Evolutionary conservation across 2,329 filamentous ascomycete species (phyloP), one percentile per base, ranked within the genome.

Genomic region (Paecilomyces fulvus): DNA sequence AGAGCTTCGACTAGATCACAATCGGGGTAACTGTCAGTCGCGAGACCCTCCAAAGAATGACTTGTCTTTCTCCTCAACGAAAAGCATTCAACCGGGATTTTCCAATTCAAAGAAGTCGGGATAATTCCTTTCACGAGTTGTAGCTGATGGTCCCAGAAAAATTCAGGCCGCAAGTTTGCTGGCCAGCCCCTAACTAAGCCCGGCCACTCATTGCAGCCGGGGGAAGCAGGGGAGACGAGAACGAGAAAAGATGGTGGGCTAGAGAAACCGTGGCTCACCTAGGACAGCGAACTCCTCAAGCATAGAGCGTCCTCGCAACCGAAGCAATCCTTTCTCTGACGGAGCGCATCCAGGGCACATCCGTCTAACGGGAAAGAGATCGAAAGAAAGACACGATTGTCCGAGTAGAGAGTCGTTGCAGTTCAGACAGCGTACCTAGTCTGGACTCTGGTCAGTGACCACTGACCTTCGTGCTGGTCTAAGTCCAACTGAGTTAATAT

Each of bases 171-270:
- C 37, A 43, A 43, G 37, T 43, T 43, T 43, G 37, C 37, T 43
- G 37, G 37, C 37, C 37, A 43, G 37, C 37, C 37, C n/a, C 37
- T 43, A 17, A 43, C 37, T 43, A 17, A 43, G n/a, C 14, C 37
- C 49, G 54, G 51, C 51, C 52, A 54, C 14, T 43, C 37, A n/a
- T 43, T 43, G 52, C 52, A 46, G 37, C 37, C 37, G 37, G 60
- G 60, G 56, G 59, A 55, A 55, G 55, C 53, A 43, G 23, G 46
- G 33, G 51, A 33, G 43, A 30, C 51, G n/a, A n/a, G 51, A 57
- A 54, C 28, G 25, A 53, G 46, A 43, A 23, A 33, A 21, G 20
- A 53, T 17, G n/a, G 37, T 43, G 37, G 37, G 25, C 25, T 28
- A 3, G 25, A 28, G 37, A 17, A 43, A 17, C 9, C 4, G 37